Base-by-base conservation (phyloP, 805 yeast genomes). In the Saccharomycopsis amapae region DNA sequence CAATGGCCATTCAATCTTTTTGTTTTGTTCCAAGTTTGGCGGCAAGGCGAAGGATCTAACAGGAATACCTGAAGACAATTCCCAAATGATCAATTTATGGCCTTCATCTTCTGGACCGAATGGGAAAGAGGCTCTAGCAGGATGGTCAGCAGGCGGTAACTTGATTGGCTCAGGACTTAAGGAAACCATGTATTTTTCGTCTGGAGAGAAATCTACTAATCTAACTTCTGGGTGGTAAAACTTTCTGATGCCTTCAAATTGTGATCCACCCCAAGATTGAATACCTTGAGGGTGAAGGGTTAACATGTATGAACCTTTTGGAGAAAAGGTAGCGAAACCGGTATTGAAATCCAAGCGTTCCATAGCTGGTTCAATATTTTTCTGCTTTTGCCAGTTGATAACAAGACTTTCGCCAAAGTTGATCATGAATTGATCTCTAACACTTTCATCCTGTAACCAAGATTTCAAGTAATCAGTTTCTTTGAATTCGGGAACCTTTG, bases 251-350 rank as follows among this genome's bases (percentile, higher is more conserved):
- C 84, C 75, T 53, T 74, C 78, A 61, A 87, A 87, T 40, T 76
- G 71, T 45, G 76, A 75, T 51, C 97, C 97, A 61, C 97, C 98
- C 95, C 97, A 93, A 23, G 90, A 76, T 63, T 87, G 94, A 47
- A 88, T 79, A 72, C 97, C 97, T 66, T 86, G 95, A 42, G 87
- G 87, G 66, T 90, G 97, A 57, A 88, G 73, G 1, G 97, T 81
- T 56, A 85, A 78, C 53, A 90, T 66, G 60, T 79, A 89, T 10
- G 90, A 79, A 64, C 99, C 99, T 66, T 79, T 80, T 60, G 97
- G 96, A 41, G 97, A 87, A 71, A 88, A 90, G 62, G 81, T 80
- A 57, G 87, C 85, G 57, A 81, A 88, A 52, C 86, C 81, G 49
- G 87, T 80, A 48, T 97, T 88, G 85, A 95, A 87, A 55, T 82